Conservation (phyloP, 768 basidiomycete genomes). For the Trametes sanguinea region DNA sequence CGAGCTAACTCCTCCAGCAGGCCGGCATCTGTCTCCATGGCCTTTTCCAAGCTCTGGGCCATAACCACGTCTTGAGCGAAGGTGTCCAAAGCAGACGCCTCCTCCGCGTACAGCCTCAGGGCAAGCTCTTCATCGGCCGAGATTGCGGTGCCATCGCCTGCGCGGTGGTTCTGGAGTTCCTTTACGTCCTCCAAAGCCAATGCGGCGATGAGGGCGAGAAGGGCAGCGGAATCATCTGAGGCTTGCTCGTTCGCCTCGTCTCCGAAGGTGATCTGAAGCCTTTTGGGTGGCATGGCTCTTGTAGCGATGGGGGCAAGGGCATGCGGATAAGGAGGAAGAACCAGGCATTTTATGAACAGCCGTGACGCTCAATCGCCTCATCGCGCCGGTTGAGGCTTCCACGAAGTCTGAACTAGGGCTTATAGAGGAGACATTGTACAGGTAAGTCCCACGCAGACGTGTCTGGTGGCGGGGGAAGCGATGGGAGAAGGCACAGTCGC, state of each 20-base stretch:
- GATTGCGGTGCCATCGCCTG: constrained; percentile 22
- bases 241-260: background rate
- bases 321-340: background rate
- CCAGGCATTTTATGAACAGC: background rate
- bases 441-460: background rate
- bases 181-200: constrained; percentile 34
- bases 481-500: background rate
- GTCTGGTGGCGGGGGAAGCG: background rate
- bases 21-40: constrained; percentile 23
- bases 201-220: constrained; percentile 6
- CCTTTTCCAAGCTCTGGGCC: constrained; percentile 29
- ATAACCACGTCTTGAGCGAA: constrained; percentile 25
- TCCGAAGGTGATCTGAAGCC: background rate
- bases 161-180: constrained; percentile 5
- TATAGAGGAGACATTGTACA: no score
- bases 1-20: constrained; percentile 24
- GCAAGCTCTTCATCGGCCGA: constrained; percentile 33
- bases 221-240: background rate
- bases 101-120: constrained; percentile 32
- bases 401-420: no score
- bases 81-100: constrained; percentile 24
- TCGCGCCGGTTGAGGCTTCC: background rate
- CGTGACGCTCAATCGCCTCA: background rate
- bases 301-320: background rate
- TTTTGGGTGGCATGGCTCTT: background rate